phyloP scores from a whole-genome alignment of 176 grass and related monocot genomes.

The Carex myosuroides region DNA sequence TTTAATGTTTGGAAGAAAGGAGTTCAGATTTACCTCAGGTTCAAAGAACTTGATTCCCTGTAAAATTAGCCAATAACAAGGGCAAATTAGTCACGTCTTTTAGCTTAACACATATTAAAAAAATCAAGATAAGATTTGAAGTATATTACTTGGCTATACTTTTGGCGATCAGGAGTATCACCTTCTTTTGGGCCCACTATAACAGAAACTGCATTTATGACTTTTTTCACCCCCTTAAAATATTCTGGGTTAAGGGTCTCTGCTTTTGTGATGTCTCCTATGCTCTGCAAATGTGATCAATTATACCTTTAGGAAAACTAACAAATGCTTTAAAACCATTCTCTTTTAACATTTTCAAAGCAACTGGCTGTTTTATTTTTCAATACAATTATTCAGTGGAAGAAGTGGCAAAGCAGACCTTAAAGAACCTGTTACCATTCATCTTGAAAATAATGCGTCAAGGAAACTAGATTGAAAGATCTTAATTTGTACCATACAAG shows the following conservation, averaged over 20 bases:
- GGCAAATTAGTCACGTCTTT: slow-evolving; percentile 4
- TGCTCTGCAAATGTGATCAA: slow-evolving; percentile 39
- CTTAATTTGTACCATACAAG: neutral
- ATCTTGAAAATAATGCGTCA: neutral
- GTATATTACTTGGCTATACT: slow-evolving; percentile 80
- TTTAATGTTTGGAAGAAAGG: neutral
- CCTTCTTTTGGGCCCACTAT: slow-evolving; percentile 98
- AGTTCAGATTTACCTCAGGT: slow-evolving; percentile 62
- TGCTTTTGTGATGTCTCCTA: slow-evolving; percentile 78
- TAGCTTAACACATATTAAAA: neutral
- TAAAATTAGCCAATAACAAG: slow-evolving; percentile 27
- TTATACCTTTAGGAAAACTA: neutral
- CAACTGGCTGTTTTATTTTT: neutral
- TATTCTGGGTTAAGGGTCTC: slow-evolving; percentile 59
- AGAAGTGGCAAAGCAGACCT: neutral
- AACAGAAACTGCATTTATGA: slow-evolving; percentile 80
- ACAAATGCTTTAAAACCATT: neutral
- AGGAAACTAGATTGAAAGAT: neutral
- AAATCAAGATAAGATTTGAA: slow-evolving; percentile 6
- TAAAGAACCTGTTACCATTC: neutral
- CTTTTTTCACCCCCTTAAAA: slow-evolving; percentile 80
- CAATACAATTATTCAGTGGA: neutral
- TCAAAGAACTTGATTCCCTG: slow-evolving; percentile 98
- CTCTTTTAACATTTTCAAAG: neutral
- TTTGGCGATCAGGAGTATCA: slow-evolving; percentile 88